phyloP scores from a whole-genome alignment of 1,139 yeast genomes.

The Saccharomycopsis phalli region DNA sequence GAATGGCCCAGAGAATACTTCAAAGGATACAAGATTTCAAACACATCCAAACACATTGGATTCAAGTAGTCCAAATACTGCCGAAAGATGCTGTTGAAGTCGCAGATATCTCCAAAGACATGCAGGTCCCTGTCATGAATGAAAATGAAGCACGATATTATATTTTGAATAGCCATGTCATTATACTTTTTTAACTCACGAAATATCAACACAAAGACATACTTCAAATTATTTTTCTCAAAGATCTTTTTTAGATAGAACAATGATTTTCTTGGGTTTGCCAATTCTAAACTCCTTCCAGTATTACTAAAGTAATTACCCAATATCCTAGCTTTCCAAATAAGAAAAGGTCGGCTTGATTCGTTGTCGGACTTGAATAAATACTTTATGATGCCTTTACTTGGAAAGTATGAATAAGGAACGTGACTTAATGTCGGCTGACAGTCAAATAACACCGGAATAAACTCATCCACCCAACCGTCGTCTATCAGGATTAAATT shows the following conservation, averaged over 20 bases:
- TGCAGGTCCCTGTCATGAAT: slow-evolving; percentile 4
- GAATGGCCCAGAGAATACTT: no score
- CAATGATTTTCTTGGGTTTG: slow-evolving; percentile 20
- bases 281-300: slow-evolving; percentile 24
- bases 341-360: slow-evolving; percentile 27
- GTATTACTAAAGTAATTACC: slow-evolving; percentile 32
- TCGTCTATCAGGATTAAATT: slow-evolving; percentile 2
- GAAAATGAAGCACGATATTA: slow-evolving; percentile 7
- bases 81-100: slow-evolving; percentile 10
- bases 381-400: slow-evolving; percentile 24
- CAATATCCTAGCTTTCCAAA: slow-evolving; percentile 38
- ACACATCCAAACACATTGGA: slow-evolving; percentile 2
- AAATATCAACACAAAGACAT: slow-evolving; percentile 19
- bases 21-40: background rate
- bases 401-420: slow-evolving; percentile 15
- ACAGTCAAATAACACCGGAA: slow-evolving; percentile 21
- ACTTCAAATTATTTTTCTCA: slow-evolving; percentile 21
- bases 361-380: slow-evolving; percentile 21
- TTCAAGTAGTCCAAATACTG: slow-evolving; percentile 4
- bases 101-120: slow-evolving; percentile 6
- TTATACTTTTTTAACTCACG: slow-evolving; percentile 17
- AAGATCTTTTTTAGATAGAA: slow-evolving; percentile 16
- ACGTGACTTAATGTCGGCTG: slow-evolving; percentile 15
- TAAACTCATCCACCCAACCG: slow-evolving; percentile 19
- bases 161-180: slow-evolving; percentile 19